Evolutionary conservation across 2,329 filamentous ascomycete species (phyloP), one percentile per base, ranked within the genome.

Genomic region (Myrmaecium sp.): DNA sequence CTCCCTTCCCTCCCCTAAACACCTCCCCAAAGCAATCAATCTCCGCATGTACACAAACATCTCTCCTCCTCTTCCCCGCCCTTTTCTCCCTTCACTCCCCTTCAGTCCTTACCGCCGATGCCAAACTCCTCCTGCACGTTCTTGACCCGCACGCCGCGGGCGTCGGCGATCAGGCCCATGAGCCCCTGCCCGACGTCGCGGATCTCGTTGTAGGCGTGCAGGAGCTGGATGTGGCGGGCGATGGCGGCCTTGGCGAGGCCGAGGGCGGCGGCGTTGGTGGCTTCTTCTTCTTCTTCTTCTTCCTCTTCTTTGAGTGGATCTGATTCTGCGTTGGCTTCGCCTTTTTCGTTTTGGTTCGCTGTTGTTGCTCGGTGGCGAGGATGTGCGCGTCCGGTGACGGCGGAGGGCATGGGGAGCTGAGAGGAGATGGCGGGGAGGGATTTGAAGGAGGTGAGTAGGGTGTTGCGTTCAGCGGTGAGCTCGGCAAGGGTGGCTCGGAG

Each of bases 201-300:
- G 38, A 78, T 68, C 44, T 77, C 73, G 39, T 80, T 80, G 50
- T 79, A 80, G 30, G 66, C 55, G 36, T 77, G 72, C 17, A 80
- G 54, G 4, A 73, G 54, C 31, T 59, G 60, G 40, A 79, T 79
- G 43, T 79, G 74, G 17, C 54, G 52, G 28, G 69, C 63, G 27
- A 75, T 66, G 6, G 67, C 64, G 12, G 52, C 49, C 21, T 64
- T 55, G 1, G 67, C 58, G 7, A 58, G 54, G 9, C 36, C 47
- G 33, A 54, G 43, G 4, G 52, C 31, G 6, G 47, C 43, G n/a
- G 31, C 33, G 3, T 47, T 40, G 8, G 42, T 43, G 17, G 42
- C 37, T 21, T 40, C 51, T 31, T 37, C 38, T 25, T 33, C 27
- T 5, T n/a, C 9, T 24, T 24, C 22, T 9, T n/a, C n/a, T n/a